Conservation (phyloP, 2,329 filamentous ascomycete species). For the Seiridium cupressi region DNA sequence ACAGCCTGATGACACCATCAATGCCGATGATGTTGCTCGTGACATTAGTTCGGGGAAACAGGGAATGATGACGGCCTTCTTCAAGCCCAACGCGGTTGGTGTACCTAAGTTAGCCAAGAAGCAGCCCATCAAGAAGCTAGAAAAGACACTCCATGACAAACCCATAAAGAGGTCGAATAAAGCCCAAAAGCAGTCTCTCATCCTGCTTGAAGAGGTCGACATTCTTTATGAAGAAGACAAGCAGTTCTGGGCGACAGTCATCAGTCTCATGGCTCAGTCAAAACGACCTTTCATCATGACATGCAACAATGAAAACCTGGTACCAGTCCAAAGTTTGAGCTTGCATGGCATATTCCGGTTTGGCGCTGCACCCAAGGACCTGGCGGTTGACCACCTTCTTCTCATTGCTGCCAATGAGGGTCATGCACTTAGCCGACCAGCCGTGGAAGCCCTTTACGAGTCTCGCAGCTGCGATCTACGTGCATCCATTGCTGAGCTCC, state of each 20-base stretch:
- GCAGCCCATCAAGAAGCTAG: constrained; percentile 28
- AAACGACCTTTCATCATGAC: constrained; percentile 93
- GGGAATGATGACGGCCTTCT: constrained; percentile 78
- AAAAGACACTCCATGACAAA: constrained; percentile 25
- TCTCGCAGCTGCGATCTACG: constrained; percentile 72
- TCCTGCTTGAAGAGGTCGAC: constrained; percentile 91
- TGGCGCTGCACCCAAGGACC: constrained; percentile 59
- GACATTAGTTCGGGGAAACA: constrained; percentile 70
- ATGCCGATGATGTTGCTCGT: constrained; percentile 47
- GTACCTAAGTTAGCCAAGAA: constrained; percentile 19
- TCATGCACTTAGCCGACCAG: constrained; percentile 68
- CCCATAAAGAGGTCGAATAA: constrained; percentile 32
- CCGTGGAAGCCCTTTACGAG: constrained; percentile 68
- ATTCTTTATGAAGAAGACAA: constrained; percentile 93
- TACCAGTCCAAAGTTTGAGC: constrained; percentile 73
- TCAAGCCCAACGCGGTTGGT: constrained; percentile 53
- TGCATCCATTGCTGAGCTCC: constrained; percentile 77
- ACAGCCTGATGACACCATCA: constrained; percentile 25
- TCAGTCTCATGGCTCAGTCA: constrained; percentile 75
- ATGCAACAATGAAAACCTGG: constrained; percentile 84
- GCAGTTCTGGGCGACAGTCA: constrained; percentile 85
- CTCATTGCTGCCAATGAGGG: constrained; percentile 86
- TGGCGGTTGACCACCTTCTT: constrained; percentile 78
- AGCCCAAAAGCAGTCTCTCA: constrained; percentile 86
- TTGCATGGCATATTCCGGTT: constrained; percentile 85